Conservation (phyloP, 345 rosid genomes). For the Syzygium grande region DNA sequence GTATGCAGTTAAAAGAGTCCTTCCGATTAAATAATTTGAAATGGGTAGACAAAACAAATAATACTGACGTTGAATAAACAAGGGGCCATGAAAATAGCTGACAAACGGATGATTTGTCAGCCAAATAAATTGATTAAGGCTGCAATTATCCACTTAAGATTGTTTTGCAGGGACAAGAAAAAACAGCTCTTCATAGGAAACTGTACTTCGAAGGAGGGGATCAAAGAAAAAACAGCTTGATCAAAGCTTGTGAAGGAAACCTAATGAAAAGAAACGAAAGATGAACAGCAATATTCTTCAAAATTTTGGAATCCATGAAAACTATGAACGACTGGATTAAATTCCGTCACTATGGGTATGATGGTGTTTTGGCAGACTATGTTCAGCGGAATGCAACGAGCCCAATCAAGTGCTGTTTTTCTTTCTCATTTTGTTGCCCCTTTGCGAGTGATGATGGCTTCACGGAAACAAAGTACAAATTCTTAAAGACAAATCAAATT, state of each 20-base stretch:
- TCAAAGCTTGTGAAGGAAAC: neutral
- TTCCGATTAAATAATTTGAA: neutral
- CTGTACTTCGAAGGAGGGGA: neutral
- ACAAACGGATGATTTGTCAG: neutral
- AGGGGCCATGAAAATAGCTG: neutral
- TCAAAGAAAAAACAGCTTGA: neutral
- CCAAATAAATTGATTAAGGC: neutral
- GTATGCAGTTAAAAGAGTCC: neutral
- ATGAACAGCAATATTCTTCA: neutral
- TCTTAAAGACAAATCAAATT: neutral
- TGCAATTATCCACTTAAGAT: neutral
- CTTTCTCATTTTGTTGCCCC: neutral
- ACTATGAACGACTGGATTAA: neutral
- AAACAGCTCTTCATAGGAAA: neutral
- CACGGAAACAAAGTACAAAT: neutral
- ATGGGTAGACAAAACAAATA: neutral
- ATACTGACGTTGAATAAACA: neutral
- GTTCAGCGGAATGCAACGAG: neutral
- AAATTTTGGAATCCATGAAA: neutral
- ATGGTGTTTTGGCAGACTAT: neutral
- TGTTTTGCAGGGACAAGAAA: neutral
- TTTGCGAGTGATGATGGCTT: neutral
- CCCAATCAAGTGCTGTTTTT: neutral
- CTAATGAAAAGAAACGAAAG: neutral
- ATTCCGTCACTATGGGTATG: neutral